Conservation (phyloP, 352 stramenopile species). For the Peronospora farinosa region DNA sequence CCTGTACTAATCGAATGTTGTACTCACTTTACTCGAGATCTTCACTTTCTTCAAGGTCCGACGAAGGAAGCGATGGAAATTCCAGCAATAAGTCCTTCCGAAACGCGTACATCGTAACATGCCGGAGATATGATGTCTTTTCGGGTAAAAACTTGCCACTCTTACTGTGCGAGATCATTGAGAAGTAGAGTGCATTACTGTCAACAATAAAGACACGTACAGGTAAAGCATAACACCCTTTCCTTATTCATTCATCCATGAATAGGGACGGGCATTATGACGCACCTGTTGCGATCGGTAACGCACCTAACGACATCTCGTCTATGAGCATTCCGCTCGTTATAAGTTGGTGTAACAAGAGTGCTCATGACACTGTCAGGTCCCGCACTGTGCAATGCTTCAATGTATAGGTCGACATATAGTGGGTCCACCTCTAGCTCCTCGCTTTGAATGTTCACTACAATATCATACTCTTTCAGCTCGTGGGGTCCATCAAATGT, state of each 20-base stretch:
- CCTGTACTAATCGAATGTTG: slow-evolving; percentile 60
- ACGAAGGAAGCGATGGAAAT: slow-evolving; percentile 54
- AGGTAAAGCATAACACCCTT: background rate
- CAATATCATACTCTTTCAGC: slow-evolving; percentile 54
- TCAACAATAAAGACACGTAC: slow-evolving; percentile 14
- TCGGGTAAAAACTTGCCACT: slow-evolving; percentile 43
- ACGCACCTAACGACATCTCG: slow-evolving; percentile 80
- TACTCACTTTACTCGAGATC: slow-evolving; percentile 77
- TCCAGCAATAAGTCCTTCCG: slow-evolving; percentile 60
- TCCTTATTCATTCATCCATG: background rate
- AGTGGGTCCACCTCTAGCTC: slow-evolving; percentile 72
- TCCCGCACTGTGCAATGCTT: slow-evolving; percentile 42
- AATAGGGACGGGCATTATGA: no score
- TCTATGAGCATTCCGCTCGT: slow-evolving; percentile 47
- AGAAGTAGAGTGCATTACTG: slow-evolving; percentile 81
- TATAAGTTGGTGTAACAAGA: slow-evolving; percentile 55
- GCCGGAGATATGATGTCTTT: slow-evolving; percentile 51
- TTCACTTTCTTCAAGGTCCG: slow-evolving; percentile 51
- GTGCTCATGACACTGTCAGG: slow-evolving; percentile 68
- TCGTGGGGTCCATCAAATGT: slow-evolving; percentile 32
- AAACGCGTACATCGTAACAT: slow-evolving; percentile 82
- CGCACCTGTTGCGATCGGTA: slow-evolving; percentile 47
- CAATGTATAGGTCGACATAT: slow-evolving; percentile 69
- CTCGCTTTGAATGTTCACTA: slow-evolving; percentile 84
- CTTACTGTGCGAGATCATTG: slow-evolving; percentile 75